Conservation (phyloP, 768 basidiomycete genomes). For the Suillus decipiens region DNA sequence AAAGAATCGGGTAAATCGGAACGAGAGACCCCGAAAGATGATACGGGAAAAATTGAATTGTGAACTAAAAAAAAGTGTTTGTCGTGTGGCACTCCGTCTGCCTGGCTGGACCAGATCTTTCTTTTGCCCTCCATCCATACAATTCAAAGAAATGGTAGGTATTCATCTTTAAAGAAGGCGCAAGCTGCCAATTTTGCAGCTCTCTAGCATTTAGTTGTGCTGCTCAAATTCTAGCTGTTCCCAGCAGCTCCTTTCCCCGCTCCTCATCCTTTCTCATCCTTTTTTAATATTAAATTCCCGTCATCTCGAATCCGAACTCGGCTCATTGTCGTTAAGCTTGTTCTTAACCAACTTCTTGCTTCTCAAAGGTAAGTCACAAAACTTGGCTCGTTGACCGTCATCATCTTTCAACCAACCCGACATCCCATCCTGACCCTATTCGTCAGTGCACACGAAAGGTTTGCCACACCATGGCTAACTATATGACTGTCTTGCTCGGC, state of each 20-base stretch:
- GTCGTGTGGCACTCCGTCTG: background rate
- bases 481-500: conserved; percentile 68
- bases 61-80: background rate
- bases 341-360: background rate
- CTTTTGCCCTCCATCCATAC: conserved; percentile 3
- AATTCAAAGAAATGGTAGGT: background rate
- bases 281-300: conserved; percentile 1
- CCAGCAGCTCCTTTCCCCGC: background rate
- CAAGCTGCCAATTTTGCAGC: background rate
- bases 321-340: background rate
- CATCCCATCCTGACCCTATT: background rate
- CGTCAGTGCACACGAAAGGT: background rate
- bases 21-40: conserved; percentile 2
- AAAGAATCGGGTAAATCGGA: conserved; percentile 3
- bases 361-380: background rate
- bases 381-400: background rate
- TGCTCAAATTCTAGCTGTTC: background rate
- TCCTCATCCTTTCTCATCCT: background rate
- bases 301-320: conserved; percentile 1
- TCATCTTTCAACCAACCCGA: conserved; percentile 1
- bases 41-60: background rate
- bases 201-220: conserved; percentile 3
- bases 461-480: conserved; percentile 53
- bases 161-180: conserved; percentile 1
- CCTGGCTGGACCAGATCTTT: conserved; percentile 8